Evolutionary conservation across 345 rosid genomes (phyloP), one percentile per base, ranked within the genome.

Genomic region (Physaria fendleri): DNA sequence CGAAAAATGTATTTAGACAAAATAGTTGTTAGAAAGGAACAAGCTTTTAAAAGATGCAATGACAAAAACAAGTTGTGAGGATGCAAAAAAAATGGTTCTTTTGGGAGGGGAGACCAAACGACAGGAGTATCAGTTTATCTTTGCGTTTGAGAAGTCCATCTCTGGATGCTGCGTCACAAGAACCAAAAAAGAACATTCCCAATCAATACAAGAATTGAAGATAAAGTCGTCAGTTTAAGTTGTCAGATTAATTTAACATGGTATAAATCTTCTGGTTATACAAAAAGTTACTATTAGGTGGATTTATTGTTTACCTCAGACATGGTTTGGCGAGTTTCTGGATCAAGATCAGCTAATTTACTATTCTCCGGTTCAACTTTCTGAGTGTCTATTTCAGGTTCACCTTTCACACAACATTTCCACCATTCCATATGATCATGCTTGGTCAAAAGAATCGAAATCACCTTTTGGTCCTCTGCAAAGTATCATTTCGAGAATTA

Each of bases 371-470:
- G 99, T 66, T 93, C 97, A 66, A 93, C 97, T 64, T 90, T 93
- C 75, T 93, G 99, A 10, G 99, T 93, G 54, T 93, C 96, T 25
- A 90, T 72, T 52, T 93, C 92, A 57, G 99, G 95, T 29, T 73
- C 99, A 44, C 97, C 99, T 68, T 90, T 90, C 65, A 87, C 74
- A 71, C 89, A 40, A 18, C 78, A 83, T 59, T 83, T 85, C 99
- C 99, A 93, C 97, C 97, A 93, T 30, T 87, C 92, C 99, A 93
- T 83, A 65, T 90, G 96, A 66, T 90, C 83, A 48, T 82, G 86
- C 85, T 93, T 93, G n/a, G 99, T 93, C 79, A 93, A 58, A 17
- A 87, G 88, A 50, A 93, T 49, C 4, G 76, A 65, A 12, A 72
- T 59, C 39, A 65, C 17, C 53, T 72, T 65, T n/a, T 72, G 76